These are phyloP conservation scores for Achaetomium macrosporum DNA, from an alignment of 2,329 filamentous ascomycete species.

Conservation along the genomic window DNA sequence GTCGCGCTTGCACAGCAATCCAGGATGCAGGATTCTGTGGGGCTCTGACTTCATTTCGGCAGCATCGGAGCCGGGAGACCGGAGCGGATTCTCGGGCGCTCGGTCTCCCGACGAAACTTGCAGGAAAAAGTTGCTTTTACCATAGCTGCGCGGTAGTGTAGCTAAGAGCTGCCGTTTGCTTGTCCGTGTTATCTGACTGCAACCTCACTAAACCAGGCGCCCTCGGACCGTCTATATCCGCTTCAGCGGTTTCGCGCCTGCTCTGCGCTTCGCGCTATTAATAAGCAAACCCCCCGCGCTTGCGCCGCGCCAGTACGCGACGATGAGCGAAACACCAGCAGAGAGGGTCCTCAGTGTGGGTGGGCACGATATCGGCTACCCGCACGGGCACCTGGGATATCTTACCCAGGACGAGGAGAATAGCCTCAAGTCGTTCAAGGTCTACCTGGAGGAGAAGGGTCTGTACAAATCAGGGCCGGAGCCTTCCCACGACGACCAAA, in stretches of 20 bases:
- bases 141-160: too few relatives aligned
- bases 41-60: too few relatives aligned
- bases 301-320: background rate
- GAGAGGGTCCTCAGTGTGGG: conserved; percentile 20
- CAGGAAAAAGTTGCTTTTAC: too few relatives aligned
- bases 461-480: conserved; percentile 53
- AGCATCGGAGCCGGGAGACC: background rate
- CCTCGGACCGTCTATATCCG: background rate
- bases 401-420: conserved; percentile 62
- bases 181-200: too few relatives aligned
- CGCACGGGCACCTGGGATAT: conserved; percentile 74
- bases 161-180: too few relatives aligned
- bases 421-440: conserved; percentile 67
- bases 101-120: too few relatives aligned
- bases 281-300: background rate
- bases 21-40: too few relatives aligned
- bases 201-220: too few relatives aligned
- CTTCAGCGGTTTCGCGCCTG: background rate
- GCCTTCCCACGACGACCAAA: conserved; percentile 66
- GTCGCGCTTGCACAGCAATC: too few relatives aligned
- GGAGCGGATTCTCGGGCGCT: too few relatives aligned
- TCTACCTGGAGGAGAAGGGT: conserved; percentile 56
- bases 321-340: conserved; percentile 7
- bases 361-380: conserved; percentile 47
- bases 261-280: background rate